Evolutionary conservation across 2,329 filamentous ascomycete species (phyloP).

Genomic region (Aspergillus uvarum): DNA sequence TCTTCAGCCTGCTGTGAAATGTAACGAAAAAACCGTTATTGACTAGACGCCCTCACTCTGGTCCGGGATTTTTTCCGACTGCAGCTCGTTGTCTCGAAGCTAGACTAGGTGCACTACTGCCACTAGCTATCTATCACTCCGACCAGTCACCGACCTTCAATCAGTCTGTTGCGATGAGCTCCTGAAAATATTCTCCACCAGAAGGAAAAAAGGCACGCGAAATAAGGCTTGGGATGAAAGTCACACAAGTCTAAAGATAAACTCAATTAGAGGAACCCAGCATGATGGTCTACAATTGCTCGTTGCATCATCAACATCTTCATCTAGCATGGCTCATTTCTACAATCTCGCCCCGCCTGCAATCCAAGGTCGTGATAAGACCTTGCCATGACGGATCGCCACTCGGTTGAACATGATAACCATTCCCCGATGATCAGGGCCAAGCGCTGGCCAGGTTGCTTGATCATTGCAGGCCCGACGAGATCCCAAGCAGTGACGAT

Average conservation of each 20-base stretch:
- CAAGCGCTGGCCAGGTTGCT: not conserved
- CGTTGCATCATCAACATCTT: not conserved
- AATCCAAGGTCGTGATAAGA: not conserved
- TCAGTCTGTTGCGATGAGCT: not conserved
- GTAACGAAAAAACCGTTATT: too few species aligned
- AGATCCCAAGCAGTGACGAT: constrained; percentile 12
- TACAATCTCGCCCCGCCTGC: not conserved
- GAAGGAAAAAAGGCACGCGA: not conserved
- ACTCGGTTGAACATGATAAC: not conserved
- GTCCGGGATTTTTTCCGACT: constrained; percentile 4
- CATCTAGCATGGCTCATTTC: not conserved
- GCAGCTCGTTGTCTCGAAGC: not conserved
- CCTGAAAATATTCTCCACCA: not conserved
- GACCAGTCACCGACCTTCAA: not conserved
- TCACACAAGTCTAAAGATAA: constrained; percentile 13
- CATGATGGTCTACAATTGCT: not conserved
- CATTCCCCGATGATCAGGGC: not conserved
- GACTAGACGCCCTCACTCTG: too few species aligned
- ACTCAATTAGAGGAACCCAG: not conserved
- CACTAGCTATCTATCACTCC: not conserved
- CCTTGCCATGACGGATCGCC: not conserved
- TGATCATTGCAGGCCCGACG: not conserved
- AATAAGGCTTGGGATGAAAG: constrained; percentile 9
- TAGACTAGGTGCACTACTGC: too few species aligned
- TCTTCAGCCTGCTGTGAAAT: too few species aligned